Evolutionary conservation across 2,329 filamentous ascomycete species (phyloP).

Genomic region (Thermoascus crustaceus): DNA sequence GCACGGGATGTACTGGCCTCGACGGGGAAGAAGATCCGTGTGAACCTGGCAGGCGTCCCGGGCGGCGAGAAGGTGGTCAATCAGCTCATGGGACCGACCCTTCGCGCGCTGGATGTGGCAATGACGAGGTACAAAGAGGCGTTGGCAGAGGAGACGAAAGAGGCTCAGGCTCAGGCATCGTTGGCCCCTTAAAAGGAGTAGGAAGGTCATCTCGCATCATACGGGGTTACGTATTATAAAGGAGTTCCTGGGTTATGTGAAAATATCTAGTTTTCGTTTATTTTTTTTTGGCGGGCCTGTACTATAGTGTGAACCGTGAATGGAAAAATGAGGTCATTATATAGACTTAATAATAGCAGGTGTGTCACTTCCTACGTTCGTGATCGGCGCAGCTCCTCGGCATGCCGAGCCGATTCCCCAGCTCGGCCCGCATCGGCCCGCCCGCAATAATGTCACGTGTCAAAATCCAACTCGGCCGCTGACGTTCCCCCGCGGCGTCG

Average conservation of each 20-base stretch:
- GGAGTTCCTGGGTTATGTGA: not conserved
- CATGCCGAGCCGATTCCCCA: slow-evolving; percentile 21
- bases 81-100: slow-evolving; percentile 66
- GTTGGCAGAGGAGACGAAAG: slow-evolving; percentile 52
- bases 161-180: slow-evolving; percentile 9
- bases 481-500: not conserved
- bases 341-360: too few relatives aligned
- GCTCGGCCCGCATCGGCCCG: slow-evolving; percentile 1
- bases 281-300: slow-evolving; percentile 1
- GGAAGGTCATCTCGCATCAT: not conserved
- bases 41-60: slow-evolving; percentile 56
- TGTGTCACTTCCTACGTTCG: too few relatives aligned
- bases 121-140: slow-evolving; percentile 63
- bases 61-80: slow-evolving; percentile 71
- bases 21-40: slow-evolving; percentile 65
- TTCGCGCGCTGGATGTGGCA: slow-evolving; percentile 62
- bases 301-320: slow-evolving; percentile 5
- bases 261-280: not conserved
- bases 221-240: not conserved
- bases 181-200: not conserved
- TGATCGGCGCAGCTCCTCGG: slow-evolving; percentile 12
- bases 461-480: slow-evolving; percentile 12
- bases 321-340: not conserved
- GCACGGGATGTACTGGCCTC: slow-evolving; percentile 61
- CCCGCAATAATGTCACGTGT: slow-evolving; percentile 1